Evolutionary conservation across 2,329 filamentous ascomycete species (phyloP), one percentile per base, ranked within the genome.

Genomic region (Didymella lethalis): DNA sequence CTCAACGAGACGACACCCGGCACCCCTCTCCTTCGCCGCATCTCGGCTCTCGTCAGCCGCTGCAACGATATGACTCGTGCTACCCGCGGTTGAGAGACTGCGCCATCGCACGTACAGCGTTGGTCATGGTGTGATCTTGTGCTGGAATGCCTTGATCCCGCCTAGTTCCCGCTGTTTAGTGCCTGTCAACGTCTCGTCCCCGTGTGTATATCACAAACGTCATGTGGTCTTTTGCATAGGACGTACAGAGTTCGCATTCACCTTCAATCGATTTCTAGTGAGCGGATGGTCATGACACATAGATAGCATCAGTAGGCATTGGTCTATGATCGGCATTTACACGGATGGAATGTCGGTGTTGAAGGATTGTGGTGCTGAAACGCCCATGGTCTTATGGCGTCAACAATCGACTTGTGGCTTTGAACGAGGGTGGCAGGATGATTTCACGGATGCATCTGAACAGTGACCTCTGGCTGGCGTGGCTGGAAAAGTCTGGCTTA

Each of bases 1-100:
- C 79, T 87, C 52, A 83, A 84, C 4, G 80, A 86, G 72, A 79
- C 71, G 41, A 79, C 81, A 38, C 82, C 83, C 1, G 78, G 81
- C 41, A 82, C 84, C 64, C 80, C 79, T n/a, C 76, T 85, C 31
- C 73, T 85, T 48, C 81, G 82, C 57, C 78, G 77, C 64, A 85
- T 86, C 58, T 79, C 82, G 14, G 73, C 75, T 7, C 71, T 86
- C 77, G 65, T 73, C 48, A 71, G 62, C 49, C 70, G 67, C 47
- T 73, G 74, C 55, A 73, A 70, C 50, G 74, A 77, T 34, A 65
- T 76, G 59, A 66, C 67, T 10, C 70, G 72, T 44, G 67, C 67
- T 34, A 65, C 66, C 8, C 50, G 48, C 47, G 56, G 63, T 20
- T 69, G 47, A 54, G 32, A 23, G 16, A 44, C 63, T 49, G 60